Conservation (phyloP, 768 basidiomycete species). For the Panaeolus cyanescens region DNA sequence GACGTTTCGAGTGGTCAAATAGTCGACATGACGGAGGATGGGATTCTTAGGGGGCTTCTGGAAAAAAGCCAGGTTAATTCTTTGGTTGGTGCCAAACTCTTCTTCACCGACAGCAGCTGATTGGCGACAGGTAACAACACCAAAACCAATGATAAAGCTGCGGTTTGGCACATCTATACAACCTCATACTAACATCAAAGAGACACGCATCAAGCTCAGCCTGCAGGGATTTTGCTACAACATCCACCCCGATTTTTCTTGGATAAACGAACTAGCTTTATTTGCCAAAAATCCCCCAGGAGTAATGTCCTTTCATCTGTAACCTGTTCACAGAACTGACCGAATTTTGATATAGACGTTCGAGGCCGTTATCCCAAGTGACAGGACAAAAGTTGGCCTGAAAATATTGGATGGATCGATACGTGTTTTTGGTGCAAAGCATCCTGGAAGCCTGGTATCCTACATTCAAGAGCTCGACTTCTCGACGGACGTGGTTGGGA, state of each 20-base stretch:
- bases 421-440: constrained; percentile 54
- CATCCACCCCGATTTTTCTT: constrained; percentile 60
- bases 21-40: constrained; percentile 43
- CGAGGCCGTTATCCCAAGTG: constrained; percentile 89
- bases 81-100: constrained; percentile 45
- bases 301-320: constrained; percentile 47
- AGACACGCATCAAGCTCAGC: constrained; percentile 69
- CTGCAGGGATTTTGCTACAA: constrained; percentile 66
- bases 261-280: constrained; percentile 57
- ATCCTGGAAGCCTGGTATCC: constrained; percentile 67
- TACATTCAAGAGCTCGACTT: constrained; percentile 70
- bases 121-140: constrained; percentile 38
- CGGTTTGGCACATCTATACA: constrained; percentile 67
- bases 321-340: constrained; percentile 1
- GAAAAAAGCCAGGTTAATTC: constrained; percentile 56
- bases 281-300: constrained; percentile 88
- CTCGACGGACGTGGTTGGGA: constrained; percentile 72
- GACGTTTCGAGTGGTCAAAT: constrained; percentile 64
- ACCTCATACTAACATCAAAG: constrained; percentile 69
- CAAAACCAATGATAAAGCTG: constrained; percentile 58
- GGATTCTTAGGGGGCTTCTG: constrained; percentile 44
- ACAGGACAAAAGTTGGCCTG: constrained; percentile 74
- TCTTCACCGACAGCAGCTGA: not conserved
- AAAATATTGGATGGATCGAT: constrained; percentile 68
- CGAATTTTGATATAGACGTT: constrained; percentile 61